Base-by-base conservation (phyloP, 257 asterid species). In the Solanum megistacrolobum region DNA sequence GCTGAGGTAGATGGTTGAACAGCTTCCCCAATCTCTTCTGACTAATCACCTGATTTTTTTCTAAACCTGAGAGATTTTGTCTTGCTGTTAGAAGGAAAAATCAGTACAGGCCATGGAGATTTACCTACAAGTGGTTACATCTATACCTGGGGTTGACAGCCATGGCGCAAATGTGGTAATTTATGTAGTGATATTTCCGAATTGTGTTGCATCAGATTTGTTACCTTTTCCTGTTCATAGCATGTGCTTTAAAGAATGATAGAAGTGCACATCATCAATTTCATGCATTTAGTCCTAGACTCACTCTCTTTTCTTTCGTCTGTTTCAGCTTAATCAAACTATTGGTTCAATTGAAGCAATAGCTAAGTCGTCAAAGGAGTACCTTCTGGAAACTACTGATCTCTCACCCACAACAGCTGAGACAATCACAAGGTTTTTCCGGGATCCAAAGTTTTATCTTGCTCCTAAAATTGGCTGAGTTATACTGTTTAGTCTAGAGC, bases 311-410 rank as follows among this genome's bases (percentile, higher is more conserved):
- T 29, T 46, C 68, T 43, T 81, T 82, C 0, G 5, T 72, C 60
- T 81, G 65, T 86, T 89, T 89, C 98, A 97, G 99, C 98, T 97
- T 29, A 89, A 90, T 89, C 98, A 93, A 91, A 98, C 98, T 48
- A 92, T 97, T 87, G 98, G 99, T 88, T 97, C 99, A 91, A 93
- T 97, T 83, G 98, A 95, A 94, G 98, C 99, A 87, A 91, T 97
- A 86, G 95, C 99, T 5, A 94, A 94, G 90, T 94, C 99, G 87
- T 93, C 98, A 36, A 96, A 94, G 91, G 94, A 95, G 62, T 88
- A 91, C 94, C 95, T 97, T 65, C 65, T 95, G 93, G 96, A 93
- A 90, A 92, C 89, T 13, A 97, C 99, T 9, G 99, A 97, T 90
- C 99, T 97, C 83, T 95, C 99, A n/a, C 92, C 95, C 6, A 94